A percentile compares a stretch with the other conserved stretches of the same genome.
Conservation (phyloP, 2,329 filamentous ascomycete species). For the Dactylella cylindrospora region DNA sequence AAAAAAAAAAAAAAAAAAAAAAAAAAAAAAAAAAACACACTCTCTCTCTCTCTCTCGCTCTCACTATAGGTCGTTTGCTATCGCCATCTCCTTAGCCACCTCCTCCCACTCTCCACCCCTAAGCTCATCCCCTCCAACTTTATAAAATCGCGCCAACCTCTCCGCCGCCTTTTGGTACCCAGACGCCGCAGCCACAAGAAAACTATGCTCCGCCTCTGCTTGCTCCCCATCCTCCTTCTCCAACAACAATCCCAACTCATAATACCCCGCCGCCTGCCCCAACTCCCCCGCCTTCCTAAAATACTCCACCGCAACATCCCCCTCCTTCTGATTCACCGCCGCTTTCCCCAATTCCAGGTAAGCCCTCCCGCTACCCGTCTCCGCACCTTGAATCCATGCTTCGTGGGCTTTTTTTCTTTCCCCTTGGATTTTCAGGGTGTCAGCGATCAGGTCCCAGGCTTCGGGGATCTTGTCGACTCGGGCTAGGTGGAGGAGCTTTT, state of each 20-base stretch:
- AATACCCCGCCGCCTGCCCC: slow-evolving; percentile 43
- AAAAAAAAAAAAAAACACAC: too few species aligned
- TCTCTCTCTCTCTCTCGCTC: too few species aligned
- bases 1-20: too few species aligned
- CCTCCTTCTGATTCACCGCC: slow-evolving; percentile 9
- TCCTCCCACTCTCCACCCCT: slow-evolving; percentile 2
- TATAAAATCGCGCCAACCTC: slow-evolving; percentile 23
- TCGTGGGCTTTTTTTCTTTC: neutral
- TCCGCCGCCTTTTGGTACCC: slow-evolving; percentile 3
- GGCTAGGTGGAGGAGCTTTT: slow-evolving; percentile 8
- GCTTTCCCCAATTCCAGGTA: slow-evolving; percentile 14
- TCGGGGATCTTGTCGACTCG: slow-evolving; percentile 8
- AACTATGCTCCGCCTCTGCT: slow-evolving; percentile 39
- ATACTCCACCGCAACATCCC: slow-evolving; percentile 31
- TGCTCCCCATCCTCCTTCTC: slow-evolving; percentile 11
- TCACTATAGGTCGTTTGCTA: too few species aligned
- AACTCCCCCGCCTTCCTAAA: slow-evolving; percentile 39
- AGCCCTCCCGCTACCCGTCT: slow-evolving; percentile 15
- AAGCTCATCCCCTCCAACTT: slow-evolving; percentile 20
- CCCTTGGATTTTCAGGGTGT: slow-evolving; percentile 10
- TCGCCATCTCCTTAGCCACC: slow-evolving; percentile 17
- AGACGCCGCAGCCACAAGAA: slow-evolving; percentile 19
- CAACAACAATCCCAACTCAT: slow-evolving; percentile 41
- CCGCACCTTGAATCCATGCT: slow-evolving; percentile 27
- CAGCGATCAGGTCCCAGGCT: slow-evolving; percentile 25